These are phyloP conservation scores for Scenedesmus sp. DNA, from an alignment of 163 green algal species.

Conservation along the genomic window DNA sequence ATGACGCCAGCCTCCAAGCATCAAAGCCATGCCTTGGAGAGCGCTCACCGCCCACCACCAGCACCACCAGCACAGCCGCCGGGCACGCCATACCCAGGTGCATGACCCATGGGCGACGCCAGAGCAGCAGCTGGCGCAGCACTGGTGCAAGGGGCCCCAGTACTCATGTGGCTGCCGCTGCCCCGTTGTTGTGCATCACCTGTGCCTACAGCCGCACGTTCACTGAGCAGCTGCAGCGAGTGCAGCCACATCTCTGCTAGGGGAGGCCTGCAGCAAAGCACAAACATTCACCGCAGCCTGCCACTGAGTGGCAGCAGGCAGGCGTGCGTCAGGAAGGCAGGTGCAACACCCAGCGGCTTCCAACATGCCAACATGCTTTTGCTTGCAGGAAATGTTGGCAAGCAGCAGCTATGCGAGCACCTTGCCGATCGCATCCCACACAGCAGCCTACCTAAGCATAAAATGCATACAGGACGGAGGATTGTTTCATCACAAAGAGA, in stretches of 20 bases:
- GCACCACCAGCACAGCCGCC: too few relatives aligned
- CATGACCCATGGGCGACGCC: background rate
- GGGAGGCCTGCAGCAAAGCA: background rate
- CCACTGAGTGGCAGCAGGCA: too few relatives aligned
- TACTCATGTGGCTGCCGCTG: too few relatives aligned
- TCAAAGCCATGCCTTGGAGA: too few relatives aligned
- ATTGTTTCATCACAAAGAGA: background rate
- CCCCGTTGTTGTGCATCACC: background rate
- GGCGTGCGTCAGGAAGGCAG: background rate
- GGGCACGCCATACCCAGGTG: background rate
- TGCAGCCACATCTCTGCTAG: conserved; percentile 16
- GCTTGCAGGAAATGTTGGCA: background rate
- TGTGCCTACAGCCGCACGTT: background rate
- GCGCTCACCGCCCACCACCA: background rate
- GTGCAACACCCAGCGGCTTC: background rate
- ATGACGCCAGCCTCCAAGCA: too few relatives aligned
- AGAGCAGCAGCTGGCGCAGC: background rate
- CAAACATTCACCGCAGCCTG: background rate
- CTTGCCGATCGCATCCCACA: background rate
- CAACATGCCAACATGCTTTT: background rate
- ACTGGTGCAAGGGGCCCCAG: background rate
- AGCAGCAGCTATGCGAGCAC: background rate
- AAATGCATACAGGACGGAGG: background rate
- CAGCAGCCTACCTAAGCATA: too few relatives aligned
- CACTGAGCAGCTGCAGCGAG: background rate